These are phyloP conservation scores for Larix sibirica DNA, from an alignment of 83 land plant species.

Conservation along the genomic window DNA sequence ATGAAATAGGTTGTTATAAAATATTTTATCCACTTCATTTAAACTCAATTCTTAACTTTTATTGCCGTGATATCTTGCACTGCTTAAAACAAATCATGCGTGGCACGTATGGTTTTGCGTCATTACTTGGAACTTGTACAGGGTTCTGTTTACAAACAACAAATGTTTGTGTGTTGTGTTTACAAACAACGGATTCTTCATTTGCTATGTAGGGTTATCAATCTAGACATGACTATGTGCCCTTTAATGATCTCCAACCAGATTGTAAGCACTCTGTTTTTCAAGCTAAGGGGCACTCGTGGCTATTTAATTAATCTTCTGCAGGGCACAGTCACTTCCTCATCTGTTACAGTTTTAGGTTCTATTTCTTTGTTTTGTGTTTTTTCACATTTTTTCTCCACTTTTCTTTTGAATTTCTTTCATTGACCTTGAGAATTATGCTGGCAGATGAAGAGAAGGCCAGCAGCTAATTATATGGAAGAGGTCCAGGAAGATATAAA, in stretches of 20 bases:
- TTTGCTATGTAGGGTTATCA: neutral
- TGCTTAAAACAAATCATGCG: neutral
- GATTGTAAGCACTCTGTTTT: too few species aligned
- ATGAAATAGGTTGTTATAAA: too few species aligned
- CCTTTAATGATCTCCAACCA: too few species aligned
- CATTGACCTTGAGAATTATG: constrained; percentile 2
- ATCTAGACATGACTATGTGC: neutral
- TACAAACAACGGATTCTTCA: neutral
- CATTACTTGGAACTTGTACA: neutral
- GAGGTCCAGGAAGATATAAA: constrained; percentile 83
- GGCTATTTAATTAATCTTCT: too few species aligned
- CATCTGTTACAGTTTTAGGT: neutral
- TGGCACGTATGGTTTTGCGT: neutral
- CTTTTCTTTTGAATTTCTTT: neutral
- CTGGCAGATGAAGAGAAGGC: constrained; percentile 85
- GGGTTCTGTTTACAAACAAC: neutral
- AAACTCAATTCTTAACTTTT: neutral
- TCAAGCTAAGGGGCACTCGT: too few species aligned
- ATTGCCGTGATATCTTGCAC: neutral
- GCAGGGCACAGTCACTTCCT: too few species aligned
- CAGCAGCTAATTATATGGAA: constrained; percentile 85
- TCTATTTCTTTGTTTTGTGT: neutral
- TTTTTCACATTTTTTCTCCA: neutral
- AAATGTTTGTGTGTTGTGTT: neutral
- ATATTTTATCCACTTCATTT: neutral